Evolutionary conservation across 805 yeast genomes (phyloP).

Genomic region (Candida alai): DNA sequence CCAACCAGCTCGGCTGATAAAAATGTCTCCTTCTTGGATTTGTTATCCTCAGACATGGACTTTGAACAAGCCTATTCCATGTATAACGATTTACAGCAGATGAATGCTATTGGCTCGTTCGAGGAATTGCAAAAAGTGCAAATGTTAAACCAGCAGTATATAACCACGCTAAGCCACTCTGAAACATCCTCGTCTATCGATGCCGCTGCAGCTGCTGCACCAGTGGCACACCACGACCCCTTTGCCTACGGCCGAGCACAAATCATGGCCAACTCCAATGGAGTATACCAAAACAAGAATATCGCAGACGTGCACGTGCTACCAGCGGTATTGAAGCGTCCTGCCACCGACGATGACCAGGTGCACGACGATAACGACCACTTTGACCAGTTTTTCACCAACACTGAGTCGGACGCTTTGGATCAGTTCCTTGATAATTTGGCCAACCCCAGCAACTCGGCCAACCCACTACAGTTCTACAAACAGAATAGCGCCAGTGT

Average conservation of each 20-base stretch:
- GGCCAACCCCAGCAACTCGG: conserved; percentile 22
- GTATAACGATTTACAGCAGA: conserved; percentile 38
- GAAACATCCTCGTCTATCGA: too few relatives aligned
- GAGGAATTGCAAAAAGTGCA: conserved; percentile 39
- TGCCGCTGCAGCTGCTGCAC: not conserved
- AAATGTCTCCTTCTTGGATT: conserved; percentile 14
- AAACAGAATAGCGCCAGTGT: conserved; percentile 9
- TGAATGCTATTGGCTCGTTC: conserved; percentile 29
- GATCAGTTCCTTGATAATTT: conserved; percentile 40
- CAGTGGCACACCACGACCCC: conserved; percentile 1
- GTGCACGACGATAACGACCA: conserved; percentile 19
- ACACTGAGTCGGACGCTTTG: conserved; percentile 35
- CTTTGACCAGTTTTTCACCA: conserved; percentile 33
- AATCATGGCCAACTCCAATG: conserved; percentile 5
- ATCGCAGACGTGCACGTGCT: conserved; percentile 15
- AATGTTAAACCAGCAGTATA: conserved; percentile 19
- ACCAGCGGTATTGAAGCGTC: conserved; percentile 27
- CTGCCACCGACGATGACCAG: not conserved
- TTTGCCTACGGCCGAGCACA: conserved; percentile 8
- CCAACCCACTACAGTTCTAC: conserved; percentile 32
- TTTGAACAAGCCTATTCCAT: conserved; percentile 43
- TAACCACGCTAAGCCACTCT: conserved; percentile 5
- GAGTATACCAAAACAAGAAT: conserved; percentile 1
- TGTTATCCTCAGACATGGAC: conserved; percentile 40
- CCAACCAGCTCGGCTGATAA: too few relatives aligned